These are phyloP conservation scores for Pyricularia grisea DNA, from an alignment of 2,329 filamentous ascomycete genomes.

Conservation along the genomic window DNA sequence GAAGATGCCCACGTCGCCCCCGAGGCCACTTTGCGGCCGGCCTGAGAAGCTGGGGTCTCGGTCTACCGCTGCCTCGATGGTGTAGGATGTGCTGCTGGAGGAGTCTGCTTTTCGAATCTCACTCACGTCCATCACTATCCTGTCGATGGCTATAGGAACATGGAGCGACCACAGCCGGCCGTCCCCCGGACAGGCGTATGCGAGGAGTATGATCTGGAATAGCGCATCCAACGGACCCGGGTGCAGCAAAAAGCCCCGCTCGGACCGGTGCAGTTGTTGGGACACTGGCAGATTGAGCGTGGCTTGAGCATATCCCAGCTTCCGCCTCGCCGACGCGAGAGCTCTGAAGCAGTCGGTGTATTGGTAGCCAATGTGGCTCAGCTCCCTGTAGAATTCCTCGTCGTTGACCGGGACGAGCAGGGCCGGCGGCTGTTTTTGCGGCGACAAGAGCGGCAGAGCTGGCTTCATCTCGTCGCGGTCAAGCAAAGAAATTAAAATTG, in stretches of 20 bases:
- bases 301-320: neutral
- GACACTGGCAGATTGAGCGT: neutral
- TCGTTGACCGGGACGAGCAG: neutral
- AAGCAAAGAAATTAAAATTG: neutral
- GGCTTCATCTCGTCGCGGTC: neutral
- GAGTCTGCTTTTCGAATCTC: neutral
- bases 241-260: constrained; percentile 18
- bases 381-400: neutral
- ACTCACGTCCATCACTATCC: neutral
- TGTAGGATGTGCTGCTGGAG: neutral
- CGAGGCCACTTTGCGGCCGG: neutral
- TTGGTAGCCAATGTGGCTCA: neutral
- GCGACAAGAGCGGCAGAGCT: neutral
- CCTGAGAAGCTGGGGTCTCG: neutral
- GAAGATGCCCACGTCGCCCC: constrained; percentile 1
- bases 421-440: neutral
- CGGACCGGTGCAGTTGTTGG: neutral
- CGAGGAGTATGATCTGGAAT: constrained; percentile 24
- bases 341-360: neutral
- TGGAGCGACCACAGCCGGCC: constrained; percentile 21
- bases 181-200: constrained; percentile 22
- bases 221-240: constrained; percentile 23
- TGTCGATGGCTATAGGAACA: constrained; percentile 15
- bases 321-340: neutral
- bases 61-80: neutral